These are phyloP conservation scores for Pilaira anomala DNA, from an alignment of 192 early-diverging fungal species.

Conservation along the genomic window DNA sequence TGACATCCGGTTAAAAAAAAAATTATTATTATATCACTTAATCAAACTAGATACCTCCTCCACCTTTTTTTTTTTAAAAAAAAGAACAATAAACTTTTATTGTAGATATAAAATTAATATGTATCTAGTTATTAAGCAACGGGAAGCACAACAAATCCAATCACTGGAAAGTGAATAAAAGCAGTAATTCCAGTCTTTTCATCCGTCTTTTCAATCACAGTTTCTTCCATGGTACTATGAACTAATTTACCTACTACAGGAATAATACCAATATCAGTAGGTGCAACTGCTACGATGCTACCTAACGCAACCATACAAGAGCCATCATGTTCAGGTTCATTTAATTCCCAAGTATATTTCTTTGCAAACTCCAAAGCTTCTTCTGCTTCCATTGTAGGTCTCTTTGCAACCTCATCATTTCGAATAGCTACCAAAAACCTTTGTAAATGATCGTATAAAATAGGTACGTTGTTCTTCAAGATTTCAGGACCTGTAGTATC, in stretches of 20 bases:
- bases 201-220: constrained; percentile 7
- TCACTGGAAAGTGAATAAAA: constrained; percentile 26
- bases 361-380: constrained; percentile 29
- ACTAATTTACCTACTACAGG: constrained; percentile 21
- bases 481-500: not conserved
- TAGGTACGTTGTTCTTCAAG: constrained; percentile 15
- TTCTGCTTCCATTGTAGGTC: constrained; percentile 4
- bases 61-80: too few relatives aligned
- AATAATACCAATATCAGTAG: constrained; percentile 17
- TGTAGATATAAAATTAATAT: too few relatives aligned
- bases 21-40: too few relatives aligned
- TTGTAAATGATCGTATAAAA: not conserved
- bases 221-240: not conserved
- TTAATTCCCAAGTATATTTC: too few relatives aligned
- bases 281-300: too few relatives aligned
- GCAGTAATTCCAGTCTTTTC: constrained; percentile 1
- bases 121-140: too few relatives aligned
- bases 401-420: not conserved
- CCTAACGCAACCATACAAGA: too few relatives aligned
- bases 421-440: not conserved
- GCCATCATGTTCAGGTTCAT: too few relatives aligned
- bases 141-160: constrained; percentile 16
- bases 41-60: too few relatives aligned
- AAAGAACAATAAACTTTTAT: too few relatives aligned
- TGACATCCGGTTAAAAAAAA: constrained; percentile 30